A percentile compares a stretch with the other conserved stretches of the same genome.
These are phyloP conservation scores for Trichoderma breve DNA, from an alignment of 2,329 filamentous ascomycete species.

Conservation along the genomic window DNA sequence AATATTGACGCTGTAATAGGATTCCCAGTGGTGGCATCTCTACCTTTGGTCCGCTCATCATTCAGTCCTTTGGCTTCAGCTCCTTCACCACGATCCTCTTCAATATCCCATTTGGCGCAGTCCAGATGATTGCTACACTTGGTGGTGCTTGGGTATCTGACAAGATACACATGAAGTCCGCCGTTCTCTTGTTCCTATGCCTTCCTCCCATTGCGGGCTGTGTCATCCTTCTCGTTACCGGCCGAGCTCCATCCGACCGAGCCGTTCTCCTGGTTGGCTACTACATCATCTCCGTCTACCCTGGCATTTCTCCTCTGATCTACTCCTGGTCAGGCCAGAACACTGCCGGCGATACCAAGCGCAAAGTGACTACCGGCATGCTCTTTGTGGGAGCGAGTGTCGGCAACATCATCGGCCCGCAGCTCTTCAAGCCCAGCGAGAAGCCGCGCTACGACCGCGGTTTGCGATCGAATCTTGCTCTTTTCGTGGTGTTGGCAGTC, in stretches of 20 bases:
- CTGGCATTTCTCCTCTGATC: conserved; percentile 53
- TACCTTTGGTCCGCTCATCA: conserved; percentile 58
- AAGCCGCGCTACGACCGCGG: conserved; percentile 57
- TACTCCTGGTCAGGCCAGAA: conserved; percentile 58
- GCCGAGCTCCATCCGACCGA: conserved; percentile 43
- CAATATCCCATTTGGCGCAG: conserved; percentile 59
- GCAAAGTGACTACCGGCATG: conserved; percentile 60
- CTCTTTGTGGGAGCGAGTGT: conserved; percentile 61
- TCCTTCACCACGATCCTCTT: conserved; percentile 57
- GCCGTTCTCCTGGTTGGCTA: conserved; percentile 55
- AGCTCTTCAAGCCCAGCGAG: conserved; percentile 57
- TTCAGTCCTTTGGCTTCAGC: conserved; percentile 56
- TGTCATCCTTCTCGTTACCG: conserved; percentile 51
- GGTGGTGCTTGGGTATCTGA: conserved; percentile 57
- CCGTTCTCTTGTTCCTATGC: conserved; percentile 52
- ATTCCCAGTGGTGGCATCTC: conserved; percentile 57
- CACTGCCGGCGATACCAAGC: conserved; percentile 65
- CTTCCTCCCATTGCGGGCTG: conserved; percentile 57
- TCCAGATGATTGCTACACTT: conserved; percentile 59
- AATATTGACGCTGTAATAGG: conserved; percentile 19
- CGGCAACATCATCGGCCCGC: conserved; percentile 64
- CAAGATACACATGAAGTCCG: conserved; percentile 53
- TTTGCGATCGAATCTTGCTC: conserved; percentile 55
- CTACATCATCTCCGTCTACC: conserved; percentile 59
- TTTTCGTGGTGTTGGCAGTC: conserved; percentile 57